Evolutionary conservation across 2,329 filamentous ascomycete genomes (phyloP), one percentile per base, ranked within the genome.

Genomic region (Cladosporium phlei): DNA sequence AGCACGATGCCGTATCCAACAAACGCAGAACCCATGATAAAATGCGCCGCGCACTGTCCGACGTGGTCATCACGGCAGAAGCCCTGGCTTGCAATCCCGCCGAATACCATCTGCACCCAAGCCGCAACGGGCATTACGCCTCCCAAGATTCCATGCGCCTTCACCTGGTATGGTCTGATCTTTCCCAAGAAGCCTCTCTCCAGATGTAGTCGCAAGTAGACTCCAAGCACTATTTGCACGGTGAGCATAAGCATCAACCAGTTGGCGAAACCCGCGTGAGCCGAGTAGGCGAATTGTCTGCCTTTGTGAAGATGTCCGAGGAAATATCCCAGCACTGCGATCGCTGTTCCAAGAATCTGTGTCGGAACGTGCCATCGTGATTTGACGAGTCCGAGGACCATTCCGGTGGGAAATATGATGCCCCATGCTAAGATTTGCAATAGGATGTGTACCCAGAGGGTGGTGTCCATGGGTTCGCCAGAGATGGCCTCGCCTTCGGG

Each of bases 1-100:
- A 98, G 76, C 28, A 95, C 65, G 46, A 96, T 85, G 21, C 88
- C 93, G 61, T 98, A 98, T 22, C 79, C 93, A 57, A 98, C 91
- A 64, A 98, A 98, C 1, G 91, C 90, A 56, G 86, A 85, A 34
- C 93, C 93, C 93, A 98, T 98, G 67, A 97, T 98, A 68, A 97
- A 98, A 67, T 98, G 93, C 1, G 93, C 93, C 32, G 87, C 71
- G 68, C 93, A 98, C 67, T 98, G 93, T 24, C 90, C 91, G 1
- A 89, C 66, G 62, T 98, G 91, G 48, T 97, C 90, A 45, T 77
- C 88, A 55, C 88, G 86, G 66, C 93, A 98, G 73, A 95, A 97
- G 17, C 93, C 93, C 47, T 95, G 75, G 3, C 86, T 77, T 0
- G 91, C 91, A 60, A 98, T 96, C 29, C 89, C 93, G 40, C 93